Evolutionary conservation across 2,329 filamentous ascomycete genomes (phyloP), one percentile per base, ranked within the genome.

Genomic region (Podosphaera aphanis): DNA sequence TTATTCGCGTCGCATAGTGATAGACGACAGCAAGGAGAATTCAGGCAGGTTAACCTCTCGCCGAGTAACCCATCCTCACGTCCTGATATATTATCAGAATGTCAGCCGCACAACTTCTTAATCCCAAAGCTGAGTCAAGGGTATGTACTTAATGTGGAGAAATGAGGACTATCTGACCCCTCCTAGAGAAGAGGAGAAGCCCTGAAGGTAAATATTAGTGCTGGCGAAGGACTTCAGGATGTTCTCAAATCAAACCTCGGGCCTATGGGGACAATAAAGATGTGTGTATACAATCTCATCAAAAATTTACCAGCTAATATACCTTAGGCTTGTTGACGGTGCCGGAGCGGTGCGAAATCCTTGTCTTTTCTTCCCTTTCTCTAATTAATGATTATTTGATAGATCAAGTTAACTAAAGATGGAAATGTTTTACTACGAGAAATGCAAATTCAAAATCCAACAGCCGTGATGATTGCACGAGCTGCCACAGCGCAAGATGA

Each of bases 341-440:
- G 66, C 77, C 51, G 77, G 77, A 57, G 74, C 74, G 66, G 73
- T 77, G 70, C 58, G 62, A 59, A 51, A 44, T 35, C 43, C 38
- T 38, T 47, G 33, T 43, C 52, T 43, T 49, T 49, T 8, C 48
- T n/a, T 39, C 20, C 25, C 11, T 36, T 25, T 50, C 54, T 51
- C 49, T 56, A 55, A 50, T 50, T 46, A 37, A 37, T 23, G 8
- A 25, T 36, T 40, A 45, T 20, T 40, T 5, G 27, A 36, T 55
- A 90, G 76, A 98, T 98, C 68, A 98, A 98, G 68, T 74, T 98
- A 62, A 98, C 90, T 56, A 98, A 98, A 65, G 90, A 98, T 66
- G 90, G 90, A 61, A 94, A 93, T 59, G 88, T 95, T 49, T 69
- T 79, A 21, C 64, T 79, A 52, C 68, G 76, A 57, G 76, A 80